Conservation (phyloP, 441 rosid genomes). For the Bocquillonia castaneifolia region DNA sequence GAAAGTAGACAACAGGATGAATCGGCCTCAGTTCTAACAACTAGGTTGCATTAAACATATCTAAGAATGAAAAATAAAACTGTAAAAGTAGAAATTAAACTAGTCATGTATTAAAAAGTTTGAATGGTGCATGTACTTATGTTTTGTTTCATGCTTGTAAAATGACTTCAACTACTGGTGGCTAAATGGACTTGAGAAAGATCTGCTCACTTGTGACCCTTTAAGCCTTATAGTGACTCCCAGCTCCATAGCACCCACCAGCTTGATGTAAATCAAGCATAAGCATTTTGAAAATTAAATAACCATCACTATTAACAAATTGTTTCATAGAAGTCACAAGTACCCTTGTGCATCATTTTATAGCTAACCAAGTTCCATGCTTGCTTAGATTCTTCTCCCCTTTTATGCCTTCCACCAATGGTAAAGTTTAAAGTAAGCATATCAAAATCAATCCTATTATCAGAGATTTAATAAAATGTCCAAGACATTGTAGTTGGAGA, state of each 20-base stretch:
- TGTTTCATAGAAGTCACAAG: background rate
- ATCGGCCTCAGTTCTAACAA: background rate
- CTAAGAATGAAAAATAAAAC: background rate
- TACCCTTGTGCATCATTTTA: background rate
- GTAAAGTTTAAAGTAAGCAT: background rate
- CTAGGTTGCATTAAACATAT: background rate
- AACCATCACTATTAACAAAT: background rate
- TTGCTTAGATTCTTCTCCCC: background rate
- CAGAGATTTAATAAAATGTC: background rate
- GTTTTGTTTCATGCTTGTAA: background rate
- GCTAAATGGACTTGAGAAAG: background rate
- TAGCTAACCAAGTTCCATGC: background rate
- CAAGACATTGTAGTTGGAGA: background rate
- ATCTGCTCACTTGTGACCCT: background rate
- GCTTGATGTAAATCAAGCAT: background rate
- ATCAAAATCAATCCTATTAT: background rate
- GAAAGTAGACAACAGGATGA: background rate
- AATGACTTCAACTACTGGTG: background rate
- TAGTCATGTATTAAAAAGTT: background rate
- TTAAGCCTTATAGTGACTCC: constrained; percentile 2
- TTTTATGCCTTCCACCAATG: background rate
- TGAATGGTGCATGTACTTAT: background rate
- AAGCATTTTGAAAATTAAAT: background rate
- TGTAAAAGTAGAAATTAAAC: background rate
- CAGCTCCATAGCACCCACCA: background rate